Base-by-base conservation (phyloP, 2,329 filamentous ascomycete species). In the Alternaria triticina region DNA sequence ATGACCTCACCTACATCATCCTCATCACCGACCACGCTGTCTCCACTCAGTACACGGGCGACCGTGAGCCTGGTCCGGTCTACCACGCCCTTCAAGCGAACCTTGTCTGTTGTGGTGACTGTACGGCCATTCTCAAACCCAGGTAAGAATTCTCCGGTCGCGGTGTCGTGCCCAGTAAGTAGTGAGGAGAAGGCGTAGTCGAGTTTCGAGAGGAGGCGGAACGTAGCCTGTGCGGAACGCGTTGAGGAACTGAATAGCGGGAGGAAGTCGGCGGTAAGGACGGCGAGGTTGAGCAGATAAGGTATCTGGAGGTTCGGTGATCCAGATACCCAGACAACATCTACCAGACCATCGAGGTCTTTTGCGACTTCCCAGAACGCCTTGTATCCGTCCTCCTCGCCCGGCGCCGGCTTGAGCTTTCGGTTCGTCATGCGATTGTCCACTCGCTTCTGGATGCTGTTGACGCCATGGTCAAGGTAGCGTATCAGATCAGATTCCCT, bases 71-170 rank as follows among this genome's bases (percentile, higher is more conserved):
- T 86, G 15, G 91, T 92, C 68, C 90, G 87, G 75, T 96, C 92
- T 0, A 94, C 91, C 28, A 96, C 82, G 73, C 92, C 92, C 74
- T 92, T 91, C 67, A 94, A 91, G 44, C 95, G 87, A 8, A 98
- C 93, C 85, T 96, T 97, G 77, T 97, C 93, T 1, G 92, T 95
- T 17, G 89, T 93, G 83, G 92, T 90, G 1, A 92, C 90, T 9
- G 81, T 81, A 6, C 85, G 82, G 1, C 86, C 86, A 7, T 82
- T 84, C 67, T 89, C 87, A 66, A 94, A 93, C 0, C 93, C 93
- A 0, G 92, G 89, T 1, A 97, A 82, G 0, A 83, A 72, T 43
- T 90, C 87, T 0, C 87, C 86, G 0, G 90, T 90, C 13, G 89
- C 86, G 4, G 89, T 80, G 72, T 97, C 89, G 61, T 86, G 81